Base-by-base conservation (phyloP, 2,329 filamentous ascomycete species). In the Cercospora sp. region DNA sequence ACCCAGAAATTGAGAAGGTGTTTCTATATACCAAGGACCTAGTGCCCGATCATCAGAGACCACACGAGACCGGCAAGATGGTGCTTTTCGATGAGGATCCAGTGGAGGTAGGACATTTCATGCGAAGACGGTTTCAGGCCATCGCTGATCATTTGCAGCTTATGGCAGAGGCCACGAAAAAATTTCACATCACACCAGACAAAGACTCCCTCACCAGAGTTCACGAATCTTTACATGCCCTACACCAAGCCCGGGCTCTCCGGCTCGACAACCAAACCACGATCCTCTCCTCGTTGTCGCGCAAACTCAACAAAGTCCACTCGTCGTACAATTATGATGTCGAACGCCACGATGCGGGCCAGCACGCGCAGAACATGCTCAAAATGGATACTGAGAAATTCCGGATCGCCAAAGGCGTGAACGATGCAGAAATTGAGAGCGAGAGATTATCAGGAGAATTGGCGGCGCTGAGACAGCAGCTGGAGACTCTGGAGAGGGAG, bases 61-160 rank as follows among this genome's bases (percentile, higher is more conserved):
- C 7, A 36, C 13, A 45, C 53, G 48, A 63, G 1, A 57, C 66
- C 66, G 65, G 60, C 66, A 73, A 45, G 7, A 93, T 82, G 72
- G 97, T 98, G 91, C 86, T 97, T 79, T 92, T 98, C 82, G 92
- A 97, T 82, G 94, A 97, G 83, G 92, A 95, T 79, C 94, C 94
- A 73, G 91, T 91, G 55, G 90, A 90, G 55, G 93, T 96, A 88
- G 69, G 87, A 30, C 40, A 7, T 16, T 10, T 1, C 7, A 18
- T 3, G 18, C 78, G 59, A 12, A 40, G 23, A 48, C 57, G 45
- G 23, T 58, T 33, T 9, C 26, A 28, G 20, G 64, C 23, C 8
- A 40, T 60, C 45, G 62, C 57, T 64, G 26, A 63, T 61, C 55
- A 67, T 72, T 58, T 70, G 66, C 45, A 53, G 48, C 90, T 97